Evolutionary conservation across 805 yeast species (phyloP).

Genomic region (Middelhovenomyces tepae): DNA sequence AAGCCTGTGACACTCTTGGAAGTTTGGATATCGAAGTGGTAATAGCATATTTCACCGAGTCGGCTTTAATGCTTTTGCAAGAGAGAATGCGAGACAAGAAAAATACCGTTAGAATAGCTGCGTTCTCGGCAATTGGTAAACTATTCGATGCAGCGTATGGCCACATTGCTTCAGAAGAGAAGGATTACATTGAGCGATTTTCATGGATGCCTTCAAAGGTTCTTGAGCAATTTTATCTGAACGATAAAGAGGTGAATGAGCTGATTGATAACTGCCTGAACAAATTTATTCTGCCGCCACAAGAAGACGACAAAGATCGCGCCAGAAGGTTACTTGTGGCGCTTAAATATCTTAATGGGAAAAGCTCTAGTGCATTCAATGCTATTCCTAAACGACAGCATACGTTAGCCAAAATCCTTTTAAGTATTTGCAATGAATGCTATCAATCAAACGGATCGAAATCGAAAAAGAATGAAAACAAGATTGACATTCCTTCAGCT

Average conservation of each 20-base stretch:
- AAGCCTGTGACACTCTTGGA: slow-evolving; percentile 45
- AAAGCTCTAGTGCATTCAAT: slow-evolving; percentile 52
- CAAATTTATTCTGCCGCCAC: slow-evolving; percentile 53
- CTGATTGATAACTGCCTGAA: slow-evolving; percentile 53
- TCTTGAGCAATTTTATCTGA: slow-evolving; percentile 61
- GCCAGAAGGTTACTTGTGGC: slow-evolving; percentile 46
- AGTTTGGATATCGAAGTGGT: slow-evolving; percentile 38
- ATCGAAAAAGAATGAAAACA: slow-evolving; percentile 35
- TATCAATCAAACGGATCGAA: too few relatives aligned
- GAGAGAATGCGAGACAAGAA: slow-evolving; percentile 68
- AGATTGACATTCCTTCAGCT: slow-evolving; percentile 26
- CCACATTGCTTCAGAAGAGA: slow-evolving; percentile 19
- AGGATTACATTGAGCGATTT: slow-evolving; percentile 28
- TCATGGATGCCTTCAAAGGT: slow-evolving; percentile 56
- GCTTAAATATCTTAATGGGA: slow-evolving; percentile 41
- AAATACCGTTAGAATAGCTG: slow-evolving; percentile 50
- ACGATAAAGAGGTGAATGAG: slow-evolving; percentile 57
- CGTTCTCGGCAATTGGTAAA: slow-evolving; percentile 46
- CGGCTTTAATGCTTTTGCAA: slow-evolving; percentile 28
- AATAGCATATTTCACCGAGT: too few relatives aligned
- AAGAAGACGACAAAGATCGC: slow-evolving; percentile 32
- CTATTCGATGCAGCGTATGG: slow-evolving; percentile 43
- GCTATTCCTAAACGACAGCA: slow-evolving; percentile 63
- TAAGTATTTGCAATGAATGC: too few relatives aligned
- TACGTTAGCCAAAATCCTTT: slow-evolving; percentile 34